Conservation (phyloP, 2,329 filamentous ascomycete genomes). For the Penicillium digitatum region DNA sequence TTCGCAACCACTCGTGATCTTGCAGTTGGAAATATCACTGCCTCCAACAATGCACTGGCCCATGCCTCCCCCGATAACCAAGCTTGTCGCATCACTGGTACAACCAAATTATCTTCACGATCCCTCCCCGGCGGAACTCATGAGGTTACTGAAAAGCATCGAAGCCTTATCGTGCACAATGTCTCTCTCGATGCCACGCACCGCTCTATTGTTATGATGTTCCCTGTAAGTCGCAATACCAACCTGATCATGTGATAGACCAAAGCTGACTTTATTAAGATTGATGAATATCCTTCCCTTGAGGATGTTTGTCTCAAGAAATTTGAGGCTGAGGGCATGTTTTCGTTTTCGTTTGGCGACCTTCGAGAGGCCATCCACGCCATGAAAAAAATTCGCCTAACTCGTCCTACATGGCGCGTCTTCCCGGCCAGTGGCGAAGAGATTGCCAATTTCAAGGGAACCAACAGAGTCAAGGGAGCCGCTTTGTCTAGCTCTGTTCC, state of each 20-base stretch:
- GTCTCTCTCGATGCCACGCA: not conserved
- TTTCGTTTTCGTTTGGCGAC: conserved; percentile 1
- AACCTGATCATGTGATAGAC: not conserved
- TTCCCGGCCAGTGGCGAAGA: not conserved
- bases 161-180: not conserved
- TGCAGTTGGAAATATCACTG: not conserved
- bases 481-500: not conserved
- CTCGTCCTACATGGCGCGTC: not conserved
- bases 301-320: not conserved
- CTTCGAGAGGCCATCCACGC: not conserved
- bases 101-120: too few relatives aligned
- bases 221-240: not conserved
- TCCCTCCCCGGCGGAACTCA: not conserved
- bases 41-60: not conserved
- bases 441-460: not conserved
- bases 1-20: not conserved
- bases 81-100: not conserved
- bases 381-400: not conserved
- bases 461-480: not conserved
- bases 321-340: not conserved
- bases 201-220: not conserved
- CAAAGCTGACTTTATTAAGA: not conserved
- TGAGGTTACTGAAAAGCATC: not conserved
- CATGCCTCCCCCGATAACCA: not conserved
- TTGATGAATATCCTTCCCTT: not conserved